Base-by-base conservation (phyloP, 108 stramenopile species). In the Cylindrotheca closterium region DNA sequence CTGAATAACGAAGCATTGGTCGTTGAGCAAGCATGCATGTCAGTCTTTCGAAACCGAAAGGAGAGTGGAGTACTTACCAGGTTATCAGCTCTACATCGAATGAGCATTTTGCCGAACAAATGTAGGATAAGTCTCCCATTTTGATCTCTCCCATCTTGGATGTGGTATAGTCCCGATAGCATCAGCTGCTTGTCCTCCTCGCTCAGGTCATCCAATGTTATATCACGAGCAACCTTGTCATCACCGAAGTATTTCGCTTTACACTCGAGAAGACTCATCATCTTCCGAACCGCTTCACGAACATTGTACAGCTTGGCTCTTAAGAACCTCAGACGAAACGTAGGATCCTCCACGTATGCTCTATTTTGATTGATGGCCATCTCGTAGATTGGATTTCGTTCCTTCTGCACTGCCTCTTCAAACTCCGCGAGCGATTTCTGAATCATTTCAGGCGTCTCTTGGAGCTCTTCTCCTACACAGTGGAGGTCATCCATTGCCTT, bases 311-410 rank as follows among this genome's bases (percentile, higher is more conserved):
- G n/a, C 28, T 33, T 33, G 10, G 55, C 55, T 19, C 66, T 22
- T 27, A 67, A 29, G 28, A 67, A 67, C 46, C 34, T 56, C 1
- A 67, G n/a, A 47, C 66, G 47, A 57, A 67, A 67, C 31, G 18
- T 27, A 1, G 1, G n/a, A 27, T 18, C 26, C 4, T 27, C 27
- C n/a, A 57, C 27, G 31, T 32, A 57, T 1, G n/a, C 55, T 1
- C 25, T n/a, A 30, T 57, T 57, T 2, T 8, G 29, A 1, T 22
- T 22, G 1, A 32, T 1, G 1, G 55, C 55, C 31, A n/a, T 15
- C 15, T 32, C 25, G 29, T 57, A 57, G 10, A 17, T 17, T 42
- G 10, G 37, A 15, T 42, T 42, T 42, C 15, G 7, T 15, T 7
- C 15, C 10, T 7, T 15, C 37, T 42, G 7, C 7, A 42, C 37